Evolutionary conservation across 2,329 filamentous ascomycete species (phyloP), one percentile per base, ranked within the genome.

Genomic region (Oidium heveae): DNA sequence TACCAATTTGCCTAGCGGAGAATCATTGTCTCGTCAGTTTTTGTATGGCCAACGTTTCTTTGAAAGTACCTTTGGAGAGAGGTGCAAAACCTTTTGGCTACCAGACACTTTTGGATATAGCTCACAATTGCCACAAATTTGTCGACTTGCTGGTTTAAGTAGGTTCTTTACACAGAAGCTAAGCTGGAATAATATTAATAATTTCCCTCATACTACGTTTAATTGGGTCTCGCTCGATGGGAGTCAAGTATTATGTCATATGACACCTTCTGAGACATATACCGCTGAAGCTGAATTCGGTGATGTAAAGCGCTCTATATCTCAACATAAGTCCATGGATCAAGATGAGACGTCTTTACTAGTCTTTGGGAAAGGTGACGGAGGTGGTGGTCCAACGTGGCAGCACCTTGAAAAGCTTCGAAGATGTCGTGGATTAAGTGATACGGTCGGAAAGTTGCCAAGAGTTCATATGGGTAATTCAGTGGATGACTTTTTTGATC

Each of bases 111-210:
- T 98, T 69, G 91, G 91, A 15, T 98, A 98, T 69, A 95, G 88
- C 0, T 84, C 83, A 52, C 91, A 98, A 68, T 75, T 98, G 44
- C 91, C 91, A 13, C 91, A 98, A 65, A 72, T 98, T 44, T 96
- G 87, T 65, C 83, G 89, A 3, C 72, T 95, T 32, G 84, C 91
- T n/a, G 89, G 87, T 20, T 96, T 98, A 91, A 84, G 78, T 56
- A 79, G 89, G 36, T 98, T 98, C 72, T 83, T 98, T 63, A 98
- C 91, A 0, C 91, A 98, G 68, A 98, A 98, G 71, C 73, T 98
- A 57, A 96, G 89, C 72, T 98, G 91, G 91, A 96, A 96, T 72
- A 96, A 96, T 66, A 96, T 96, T 74, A 96, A 96, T 70, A 94
- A 84, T 64, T 98, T 96, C 70, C 91, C 91, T 0, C 91, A 96